Conservation (phyloP, 116 monocot species). For the Phalaenopsis hybrid region DNA sequence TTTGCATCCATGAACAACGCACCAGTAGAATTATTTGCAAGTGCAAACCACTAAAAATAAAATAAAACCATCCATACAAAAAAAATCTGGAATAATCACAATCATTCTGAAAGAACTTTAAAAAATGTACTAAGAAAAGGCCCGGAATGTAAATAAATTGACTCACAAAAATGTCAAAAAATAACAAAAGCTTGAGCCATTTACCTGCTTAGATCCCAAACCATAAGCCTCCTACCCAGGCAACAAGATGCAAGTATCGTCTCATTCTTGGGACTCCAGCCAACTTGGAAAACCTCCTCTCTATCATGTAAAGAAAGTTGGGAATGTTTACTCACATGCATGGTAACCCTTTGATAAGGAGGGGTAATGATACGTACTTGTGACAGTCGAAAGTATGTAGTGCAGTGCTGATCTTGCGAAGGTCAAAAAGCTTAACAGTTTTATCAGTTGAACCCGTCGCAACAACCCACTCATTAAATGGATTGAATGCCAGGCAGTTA, state of each 20-base stretch:
- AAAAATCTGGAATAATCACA: background rate
- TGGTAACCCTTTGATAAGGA: background rate
- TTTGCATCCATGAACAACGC: background rate
- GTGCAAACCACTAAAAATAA: background rate
- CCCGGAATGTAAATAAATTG: background rate
- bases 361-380: slow-evolving; percentile 44
- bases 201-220: slow-evolving; percentile 99
- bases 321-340: background rate
- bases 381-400: slow-evolving; percentile 81
- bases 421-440: slow-evolving; percentile 97
- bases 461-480: slow-evolving; percentile 96
- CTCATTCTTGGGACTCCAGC: slow-evolving; percentile 98
- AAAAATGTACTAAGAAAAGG: background rate
- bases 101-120: background rate
- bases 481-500: slow-evolving; percentile 95
- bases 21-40: background rate
- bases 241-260: slow-evolving; percentile 95
- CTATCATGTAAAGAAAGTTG: slow-evolving; percentile 24
- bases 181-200: background rate
- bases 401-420: slow-evolving; percentile 66
- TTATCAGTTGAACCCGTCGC: slow-evolving; percentile 98
- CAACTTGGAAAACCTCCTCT: slow-evolving; percentile 96
- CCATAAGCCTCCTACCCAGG: slow-evolving; percentile 93
- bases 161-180: background rate
- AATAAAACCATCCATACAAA: background rate